Percentiles rank a stretch among this genome's conserved stretches.
These are phyloP conservation scores for Phytophthora chlamydospora DNA, from an alignment of 352 stramenopile genomes.

Conservation along the genomic window DNA sequence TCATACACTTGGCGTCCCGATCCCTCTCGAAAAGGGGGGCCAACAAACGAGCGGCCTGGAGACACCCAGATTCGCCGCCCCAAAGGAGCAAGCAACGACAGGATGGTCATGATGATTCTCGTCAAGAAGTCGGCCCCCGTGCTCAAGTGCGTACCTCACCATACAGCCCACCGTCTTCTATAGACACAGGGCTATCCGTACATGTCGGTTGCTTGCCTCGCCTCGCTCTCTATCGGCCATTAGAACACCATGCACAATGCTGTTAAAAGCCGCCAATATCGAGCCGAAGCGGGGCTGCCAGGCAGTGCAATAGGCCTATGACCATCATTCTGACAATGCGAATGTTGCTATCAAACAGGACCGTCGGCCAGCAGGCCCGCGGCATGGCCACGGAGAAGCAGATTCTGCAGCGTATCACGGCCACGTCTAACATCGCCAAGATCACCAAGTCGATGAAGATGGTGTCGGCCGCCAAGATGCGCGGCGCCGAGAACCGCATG, in stretches of 20 bases:
- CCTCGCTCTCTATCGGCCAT: neutral
- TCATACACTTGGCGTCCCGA: neutral
- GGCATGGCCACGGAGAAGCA: conserved; percentile 99
- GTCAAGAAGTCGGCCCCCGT: conserved; percentile 53
- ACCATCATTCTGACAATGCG: conserved; percentile 4
- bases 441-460: conserved; percentile 99
- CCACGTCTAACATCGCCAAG: conserved; percentile 99
- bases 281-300: neutral
- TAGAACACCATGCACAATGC: neutral
- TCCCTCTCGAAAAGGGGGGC: neutral
- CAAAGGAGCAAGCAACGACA: conserved; percentile 25
- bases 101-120: conserved; percentile 58
- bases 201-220: neutral
- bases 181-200: conserved; percentile 1
- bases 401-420: conserved; percentile 97
- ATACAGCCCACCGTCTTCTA: neutral
- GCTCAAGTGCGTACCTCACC: conserved; percentile 53
- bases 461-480: conserved; percentile 99
- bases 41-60: conserved; percentile 36
- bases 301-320: neutral
- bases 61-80: conserved; percentile 40
- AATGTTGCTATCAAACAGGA: conserved; percentile 43
- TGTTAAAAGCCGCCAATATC: conserved; percentile 16
- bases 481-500: conserved; percentile 95
- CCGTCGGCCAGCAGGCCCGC: conserved; percentile 80